Evolutionary conservation across 768 basidiomycete genomes (phyloP).

Genomic region (Tricholoma sp.): DNA sequence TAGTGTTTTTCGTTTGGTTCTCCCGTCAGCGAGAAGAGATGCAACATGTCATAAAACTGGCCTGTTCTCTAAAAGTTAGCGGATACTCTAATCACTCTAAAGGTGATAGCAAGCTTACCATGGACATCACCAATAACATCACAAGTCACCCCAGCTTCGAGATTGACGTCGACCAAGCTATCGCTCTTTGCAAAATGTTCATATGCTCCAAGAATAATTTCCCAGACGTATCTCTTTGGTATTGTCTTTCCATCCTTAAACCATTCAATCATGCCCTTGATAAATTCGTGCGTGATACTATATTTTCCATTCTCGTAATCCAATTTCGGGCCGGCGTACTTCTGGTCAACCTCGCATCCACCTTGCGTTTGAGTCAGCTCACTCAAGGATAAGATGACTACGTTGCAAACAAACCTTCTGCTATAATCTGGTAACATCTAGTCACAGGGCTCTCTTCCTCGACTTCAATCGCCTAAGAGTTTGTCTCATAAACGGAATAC

Average conservation of each 20-base stretch:
- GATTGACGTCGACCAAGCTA: slow-evolving; percentile 69
- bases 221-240: slow-evolving; percentile 88
- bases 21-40: slow-evolving; percentile 82
- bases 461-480: slow-evolving; percentile 75
- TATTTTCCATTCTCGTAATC: slow-evolving; percentile 58
- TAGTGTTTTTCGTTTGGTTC: slow-evolving; percentile 82
- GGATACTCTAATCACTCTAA: neutral
- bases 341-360: slow-evolving; percentile 70
- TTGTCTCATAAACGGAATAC: neutral
- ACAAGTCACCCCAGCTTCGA: slow-evolving; percentile 74
- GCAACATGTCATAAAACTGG: slow-evolving; percentile 91
- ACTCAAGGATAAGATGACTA: neutral
- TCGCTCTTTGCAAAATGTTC: slow-evolving; percentile 70
- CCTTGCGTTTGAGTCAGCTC: slow-evolving; percentile 35
- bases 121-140: slow-evolving; percentile 98
- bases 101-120: slow-evolving; percentile 41
- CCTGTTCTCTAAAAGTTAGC: slow-evolving; percentile 37
- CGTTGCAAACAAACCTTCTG: slow-evolving; percentile 49
- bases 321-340: slow-evolving; percentile 74
- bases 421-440: slow-evolving; percentile 74
- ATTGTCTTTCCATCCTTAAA: slow-evolving; percentile 95
- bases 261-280: slow-evolving; percentile 82
- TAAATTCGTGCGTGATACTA: slow-evolving; percentile 70
- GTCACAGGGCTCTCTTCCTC: slow-evolving; percentile 80
- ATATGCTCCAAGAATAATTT: slow-evolving; percentile 88